Percentiles rank a stretch among this genome's conserved stretches.
Evolutionary conservation across 495 filamentous ascomycete genomes (phyloP).

Genomic region (Aspergillus heteromorphus): DNA sequence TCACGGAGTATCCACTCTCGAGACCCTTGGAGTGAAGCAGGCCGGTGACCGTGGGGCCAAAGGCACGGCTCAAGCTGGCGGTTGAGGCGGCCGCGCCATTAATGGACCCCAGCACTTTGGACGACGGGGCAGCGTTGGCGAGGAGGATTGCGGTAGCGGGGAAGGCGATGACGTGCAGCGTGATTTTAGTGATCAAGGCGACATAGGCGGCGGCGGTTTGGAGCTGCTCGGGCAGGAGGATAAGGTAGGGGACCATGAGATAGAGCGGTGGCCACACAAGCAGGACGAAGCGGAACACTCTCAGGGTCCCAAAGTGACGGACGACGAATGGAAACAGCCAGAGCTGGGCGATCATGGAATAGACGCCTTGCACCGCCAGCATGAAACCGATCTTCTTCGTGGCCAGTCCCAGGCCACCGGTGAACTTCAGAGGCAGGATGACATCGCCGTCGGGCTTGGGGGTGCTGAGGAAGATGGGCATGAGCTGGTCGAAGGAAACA

Average conservation of each 20-base stretch:
- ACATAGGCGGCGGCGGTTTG: conserved; percentile 69
- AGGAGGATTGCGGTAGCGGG: conserved; percentile 81
- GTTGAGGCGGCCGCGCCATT: conserved; percentile 91
- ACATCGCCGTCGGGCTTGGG: conserved; percentile 49
- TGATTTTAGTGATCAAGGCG: conserved; percentile 82
- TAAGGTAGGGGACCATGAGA: conserved; percentile 79
- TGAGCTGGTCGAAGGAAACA: conserved; percentile 89
- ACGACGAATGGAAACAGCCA: conserved; percentile 76
- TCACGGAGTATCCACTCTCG: conserved; percentile 69
- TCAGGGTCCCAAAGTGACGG: conserved; percentile 64
- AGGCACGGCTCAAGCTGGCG: conserved; percentile 78
- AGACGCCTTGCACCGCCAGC: conserved; percentile 81
- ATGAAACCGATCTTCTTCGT: conserved; percentile 82
- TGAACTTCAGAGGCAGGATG: conserved; percentile 78
- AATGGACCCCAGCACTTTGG: conserved; percentile 77
- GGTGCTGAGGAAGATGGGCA: conserved; percentile 88
- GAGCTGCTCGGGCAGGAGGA: conserved; percentile 66
- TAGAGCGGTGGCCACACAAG: conserved; percentile 85
- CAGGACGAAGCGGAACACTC: conserved; percentile 73
- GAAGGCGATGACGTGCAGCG: conserved; percentile 77
- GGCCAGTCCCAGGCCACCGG: conserved; percentile 74
- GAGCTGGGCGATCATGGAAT: conserved; percentile 78
- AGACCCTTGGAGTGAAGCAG: conserved; percentile 77
- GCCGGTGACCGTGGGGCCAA: conserved; percentile 85
- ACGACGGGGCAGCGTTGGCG: conserved; percentile 74